Conservation (phyloP, 2,329 filamentous ascomycete genomes). For the Cytospora mali region DNA sequence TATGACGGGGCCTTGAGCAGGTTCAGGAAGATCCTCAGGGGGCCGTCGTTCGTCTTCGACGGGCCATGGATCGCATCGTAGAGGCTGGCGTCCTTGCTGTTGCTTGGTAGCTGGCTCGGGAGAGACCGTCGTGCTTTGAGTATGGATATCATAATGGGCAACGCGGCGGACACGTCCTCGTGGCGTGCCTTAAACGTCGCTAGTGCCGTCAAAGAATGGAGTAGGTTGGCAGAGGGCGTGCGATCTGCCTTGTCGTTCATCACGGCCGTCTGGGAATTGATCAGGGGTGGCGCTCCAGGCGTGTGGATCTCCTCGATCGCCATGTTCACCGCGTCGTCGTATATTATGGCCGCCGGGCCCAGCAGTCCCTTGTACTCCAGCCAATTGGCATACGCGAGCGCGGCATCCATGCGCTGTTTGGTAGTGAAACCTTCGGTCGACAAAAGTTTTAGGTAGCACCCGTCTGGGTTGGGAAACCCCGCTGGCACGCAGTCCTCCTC, state of each 20-base stretch:
- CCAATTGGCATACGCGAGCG: conserved; percentile 82
- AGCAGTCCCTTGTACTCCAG: conserved; percentile 73
- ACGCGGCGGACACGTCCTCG: conserved; percentile 66
- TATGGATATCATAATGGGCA: conserved; percentile 84
- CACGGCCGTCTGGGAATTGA: conserved; percentile 65
- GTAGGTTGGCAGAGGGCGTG: conserved; percentile 69
- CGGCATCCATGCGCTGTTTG: conserved; percentile 79
- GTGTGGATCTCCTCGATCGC: conserved; percentile 59
- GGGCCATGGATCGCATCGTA: background rate
- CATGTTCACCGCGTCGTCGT: conserved; percentile 75
- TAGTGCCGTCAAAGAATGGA: conserved; percentile 74
- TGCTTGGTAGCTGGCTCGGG: conserved; percentile 38
- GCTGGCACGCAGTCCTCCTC: conserved; percentile 72
- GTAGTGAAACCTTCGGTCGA: conserved; percentile 77
- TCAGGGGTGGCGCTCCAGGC: conserved; percentile 41
- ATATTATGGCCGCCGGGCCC: conserved; percentile 71
- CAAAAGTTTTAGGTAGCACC: conserved; percentile 79
- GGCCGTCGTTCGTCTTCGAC: conserved; percentile 10
- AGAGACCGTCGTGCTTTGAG: conserved; percentile 74
- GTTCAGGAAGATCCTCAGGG: conserved; percentile 31
- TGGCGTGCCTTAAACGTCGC: conserved; percentile 76
- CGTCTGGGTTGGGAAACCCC: conserved; percentile 71
- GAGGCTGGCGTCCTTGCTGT: background rate
- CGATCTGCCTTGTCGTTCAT: conserved; percentile 59
- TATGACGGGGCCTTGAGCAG: conserved; percentile 59